These are phyloP conservation scores for Globisporangium spiculum DNA, from an alignment of 352 stramenopile genomes.

Conservation along the genomic window DNA sequence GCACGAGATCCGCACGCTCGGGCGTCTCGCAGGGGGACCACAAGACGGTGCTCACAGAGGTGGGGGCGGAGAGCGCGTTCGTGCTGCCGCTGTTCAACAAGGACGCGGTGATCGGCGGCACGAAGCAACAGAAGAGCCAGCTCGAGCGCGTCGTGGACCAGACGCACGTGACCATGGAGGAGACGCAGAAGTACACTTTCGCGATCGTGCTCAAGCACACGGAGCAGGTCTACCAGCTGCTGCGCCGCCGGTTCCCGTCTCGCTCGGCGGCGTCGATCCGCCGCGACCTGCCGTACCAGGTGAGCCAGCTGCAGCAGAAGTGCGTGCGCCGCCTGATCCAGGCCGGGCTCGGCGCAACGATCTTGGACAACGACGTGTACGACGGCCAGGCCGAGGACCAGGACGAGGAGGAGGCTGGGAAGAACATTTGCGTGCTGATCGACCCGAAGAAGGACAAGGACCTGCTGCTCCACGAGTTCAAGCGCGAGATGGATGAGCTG, in stretches of 20 bases:
- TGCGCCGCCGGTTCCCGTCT: slow-evolving; percentile 67
- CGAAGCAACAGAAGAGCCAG: slow-evolving; percentile 23
- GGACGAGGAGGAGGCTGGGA: slow-evolving; percentile 49
- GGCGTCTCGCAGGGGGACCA: slow-evolving; percentile 23
- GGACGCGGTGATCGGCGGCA: slow-evolving; percentile 5
- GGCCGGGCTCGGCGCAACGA: slow-evolving; percentile 61
- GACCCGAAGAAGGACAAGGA: slow-evolving; percentile 84
- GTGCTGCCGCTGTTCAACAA: slow-evolving; percentile 35
- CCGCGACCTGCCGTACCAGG: slow-evolving; percentile 63
- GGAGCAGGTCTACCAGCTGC: slow-evolving; percentile 65
- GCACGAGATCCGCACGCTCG: slow-evolving; percentile 18
- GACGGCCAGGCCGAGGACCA: slow-evolving; percentile 29
- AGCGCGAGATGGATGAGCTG: slow-evolving; percentile 84
- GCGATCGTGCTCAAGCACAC: slow-evolving; percentile 83
- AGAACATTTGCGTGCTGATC: slow-evolving; percentile 78
- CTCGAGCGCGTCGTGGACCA: slow-evolving; percentile 34
- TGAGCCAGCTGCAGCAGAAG: slow-evolving; percentile 78
- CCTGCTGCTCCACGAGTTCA: slow-evolving; percentile 83
- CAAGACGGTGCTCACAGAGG: slow-evolving; percentile 62
- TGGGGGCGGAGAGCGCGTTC: slow-evolving; percentile 42
- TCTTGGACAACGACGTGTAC: slow-evolving; percentile 78
- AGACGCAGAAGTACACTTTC: slow-evolving; percentile 89
- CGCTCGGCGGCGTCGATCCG: slow-evolving; percentile 65
- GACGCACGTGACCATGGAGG: slow-evolving; percentile 77
- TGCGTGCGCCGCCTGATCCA: slow-evolving; percentile 78